These are phyloP conservation scores for Arthromyces matolae DNA, from an alignment of 768 basidiomycete species.

Conservation along the genomic window DNA sequence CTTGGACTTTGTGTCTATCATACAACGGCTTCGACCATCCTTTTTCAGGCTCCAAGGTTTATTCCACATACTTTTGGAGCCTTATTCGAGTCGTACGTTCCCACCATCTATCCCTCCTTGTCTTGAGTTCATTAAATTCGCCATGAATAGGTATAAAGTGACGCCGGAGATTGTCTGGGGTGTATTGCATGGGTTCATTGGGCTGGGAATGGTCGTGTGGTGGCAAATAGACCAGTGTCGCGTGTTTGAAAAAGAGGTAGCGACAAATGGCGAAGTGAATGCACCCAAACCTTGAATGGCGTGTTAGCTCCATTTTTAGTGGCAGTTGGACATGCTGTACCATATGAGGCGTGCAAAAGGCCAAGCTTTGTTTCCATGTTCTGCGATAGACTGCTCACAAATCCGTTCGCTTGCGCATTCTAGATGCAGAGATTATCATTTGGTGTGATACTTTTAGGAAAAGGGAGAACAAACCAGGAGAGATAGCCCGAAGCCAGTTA, in stretches of 20 bases:
- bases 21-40: conserved; percentile 63
- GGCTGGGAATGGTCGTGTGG: conserved; percentile 72
- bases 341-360: conserved; percentile 48
- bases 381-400: conserved; percentile 43
- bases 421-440: conserved; percentile 15
- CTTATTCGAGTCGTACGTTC: conserved; percentile 55
- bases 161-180: conserved; percentile 79
- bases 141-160: conserved; percentile 42
- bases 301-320: too few relatives aligned
- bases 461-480: conserved; percentile 31
- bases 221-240: conserved; percentile 70
- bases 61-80: conserved; percentile 71
- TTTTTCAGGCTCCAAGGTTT: conserved; percentile 75
- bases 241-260: conserved; percentile 59
- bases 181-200: conserved; percentile 63
- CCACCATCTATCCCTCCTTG: neutral
- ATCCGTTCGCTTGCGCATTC: conserved; percentile 54
- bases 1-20: conserved; percentile 78
- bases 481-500: conserved; percentile 50
- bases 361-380: conserved; percentile 49
- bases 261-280: conserved; percentile 52
- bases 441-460: neutral
- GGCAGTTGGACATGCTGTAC: conserved; percentile 18
- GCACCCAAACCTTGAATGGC: conserved; percentile 36
- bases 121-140: neutral